Evolutionary conservation across 257 asterid species (phyloP).

Genomic region (Nicotiana undulata): DNA sequence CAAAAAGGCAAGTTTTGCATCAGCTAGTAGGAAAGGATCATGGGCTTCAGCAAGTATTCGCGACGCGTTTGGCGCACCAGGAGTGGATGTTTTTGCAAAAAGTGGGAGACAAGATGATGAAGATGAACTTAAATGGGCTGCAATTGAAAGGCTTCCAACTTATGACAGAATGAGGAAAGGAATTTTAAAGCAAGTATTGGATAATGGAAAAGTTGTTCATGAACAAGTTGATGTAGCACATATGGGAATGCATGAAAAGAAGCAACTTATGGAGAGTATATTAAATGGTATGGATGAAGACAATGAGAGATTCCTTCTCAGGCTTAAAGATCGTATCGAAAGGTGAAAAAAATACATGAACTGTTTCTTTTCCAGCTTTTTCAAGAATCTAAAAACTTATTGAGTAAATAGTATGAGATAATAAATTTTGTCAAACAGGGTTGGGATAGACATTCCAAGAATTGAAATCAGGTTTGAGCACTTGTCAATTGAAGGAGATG

Average conservation of each 20-base stretch:
- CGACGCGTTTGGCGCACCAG: slow-evolving; percentile 50
- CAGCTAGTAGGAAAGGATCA: slow-evolving; percentile 40
- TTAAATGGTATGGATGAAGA: slow-evolving; percentile 62
- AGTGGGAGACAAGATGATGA: slow-evolving; percentile 65
- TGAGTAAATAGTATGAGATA: neutral
- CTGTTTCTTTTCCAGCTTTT: neutral
- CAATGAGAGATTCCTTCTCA: slow-evolving; percentile 51
- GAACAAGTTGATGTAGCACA: slow-evolving; percentile 57
- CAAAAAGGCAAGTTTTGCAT: slow-evolving; percentile 42
- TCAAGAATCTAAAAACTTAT: neutral
- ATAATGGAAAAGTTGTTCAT: slow-evolving; percentile 49
- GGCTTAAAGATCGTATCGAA: slow-evolving; percentile 56
- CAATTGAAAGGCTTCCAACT: slow-evolving; percentile 80
- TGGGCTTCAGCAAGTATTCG: slow-evolving; percentile 68
- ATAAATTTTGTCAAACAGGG: slow-evolving; percentile 30
- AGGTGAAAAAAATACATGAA: slow-evolving; percentile 27
- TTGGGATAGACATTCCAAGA: slow-evolving; percentile 54
- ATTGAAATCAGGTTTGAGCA: slow-evolving; percentile 60
- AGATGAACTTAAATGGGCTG: slow-evolving; percentile 80
- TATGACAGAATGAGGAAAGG: slow-evolving; percentile 67
- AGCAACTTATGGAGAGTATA: slow-evolving; percentile 56
- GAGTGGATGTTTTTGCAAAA: slow-evolving; percentile 53
- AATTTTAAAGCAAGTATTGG: slow-evolving; percentile 52
- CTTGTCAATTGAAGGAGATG: slow-evolving; percentile 67
- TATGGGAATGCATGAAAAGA: slow-evolving; percentile 53